Evolutionary conservation across 106 monocot genomes (phyloP).

Genomic region (Dioscorea alata): DNA sequence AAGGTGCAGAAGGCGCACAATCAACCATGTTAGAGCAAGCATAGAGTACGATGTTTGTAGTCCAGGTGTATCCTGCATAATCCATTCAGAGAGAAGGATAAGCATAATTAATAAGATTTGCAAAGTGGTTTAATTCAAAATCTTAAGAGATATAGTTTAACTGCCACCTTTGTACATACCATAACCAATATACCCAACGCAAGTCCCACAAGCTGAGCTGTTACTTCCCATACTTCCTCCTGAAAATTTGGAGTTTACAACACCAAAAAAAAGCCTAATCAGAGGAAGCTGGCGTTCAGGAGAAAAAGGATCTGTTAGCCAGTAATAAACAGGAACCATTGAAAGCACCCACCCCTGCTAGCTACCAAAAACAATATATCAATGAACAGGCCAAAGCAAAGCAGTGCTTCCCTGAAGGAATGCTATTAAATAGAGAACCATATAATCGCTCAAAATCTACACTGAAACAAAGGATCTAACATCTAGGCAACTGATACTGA

Average conservation of each 20-base stretch:
- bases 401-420: no score
- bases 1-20: conserved; percentile 66
- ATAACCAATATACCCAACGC: conserved; percentile 67
- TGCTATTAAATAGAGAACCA: no score
- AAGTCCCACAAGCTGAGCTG: conserved; percentile 93
- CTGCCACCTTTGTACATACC: conserved; percentile 33
- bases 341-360: no score
- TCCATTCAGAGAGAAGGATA: neutral
- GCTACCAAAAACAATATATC: no score
- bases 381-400: no score
- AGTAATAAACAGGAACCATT: no score
- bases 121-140: neutral
- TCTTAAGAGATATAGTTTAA: neutral
- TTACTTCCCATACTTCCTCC: conserved; percentile 99
- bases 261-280: no score
- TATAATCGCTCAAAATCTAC: no score
- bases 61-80: conserved; percentile 58
- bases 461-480: no score
- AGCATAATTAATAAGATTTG: neutral
- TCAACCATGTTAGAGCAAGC: conserved; percentile 64
- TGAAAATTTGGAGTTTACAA: conserved; percentile 15
- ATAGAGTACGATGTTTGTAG: conserved; percentile 50
- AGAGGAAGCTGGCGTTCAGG: no score
- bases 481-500: no score
- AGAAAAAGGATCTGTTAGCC: no score